Percentiles rank a stretch among this genome's conserved stretches.
Conservation (phyloP, 257 asterid species). For the Prunella vulgaris region DNA sequence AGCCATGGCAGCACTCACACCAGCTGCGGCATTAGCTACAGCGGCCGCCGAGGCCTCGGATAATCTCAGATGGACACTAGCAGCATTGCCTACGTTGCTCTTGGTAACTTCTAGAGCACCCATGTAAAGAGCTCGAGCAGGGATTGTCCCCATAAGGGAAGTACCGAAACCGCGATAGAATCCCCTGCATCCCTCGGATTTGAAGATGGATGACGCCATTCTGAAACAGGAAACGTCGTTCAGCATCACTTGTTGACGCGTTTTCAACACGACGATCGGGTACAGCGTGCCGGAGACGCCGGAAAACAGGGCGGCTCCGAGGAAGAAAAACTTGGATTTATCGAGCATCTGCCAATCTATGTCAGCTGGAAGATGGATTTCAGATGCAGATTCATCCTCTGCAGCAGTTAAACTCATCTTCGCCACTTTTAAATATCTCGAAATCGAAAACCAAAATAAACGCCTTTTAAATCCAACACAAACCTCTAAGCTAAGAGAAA, state of each 20-base stretch:
- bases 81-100: constrained; percentile 65
- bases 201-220: constrained; percentile 66
- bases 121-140: constrained; percentile 96
- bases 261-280: constrained; percentile 79
- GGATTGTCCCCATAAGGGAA: constrained; percentile 86
- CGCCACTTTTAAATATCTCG: constrained; percentile 47
- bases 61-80: constrained; percentile 52
- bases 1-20: constrained; percentile 90
- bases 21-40: constrained; percentile 90
- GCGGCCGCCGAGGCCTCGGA: constrained; percentile 76
- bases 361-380: constrained; percentile 93
- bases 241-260: constrained; percentile 78
- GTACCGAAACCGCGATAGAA: constrained; percentile 91
- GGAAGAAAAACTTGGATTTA: constrained; percentile 87
- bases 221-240: constrained; percentile 48
- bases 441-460: not conserved
- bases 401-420: constrained; percentile 81
- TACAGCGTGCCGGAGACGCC: constrained; percentile 78
- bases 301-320: constrained; percentile 90
- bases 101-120: constrained; percentile 93
- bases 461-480: constrained; percentile 14
- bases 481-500: too few species aligned
- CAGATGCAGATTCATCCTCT: constrained; percentile 76
- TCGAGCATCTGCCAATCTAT: constrained; percentile 97
- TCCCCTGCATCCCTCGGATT: constrained; percentile 65